A percentile compares a stretch with the other conserved stretches of the same genome.
Conservation (phyloP, 208 protist species). For the Vickermania ingenoplastis region DNA sequence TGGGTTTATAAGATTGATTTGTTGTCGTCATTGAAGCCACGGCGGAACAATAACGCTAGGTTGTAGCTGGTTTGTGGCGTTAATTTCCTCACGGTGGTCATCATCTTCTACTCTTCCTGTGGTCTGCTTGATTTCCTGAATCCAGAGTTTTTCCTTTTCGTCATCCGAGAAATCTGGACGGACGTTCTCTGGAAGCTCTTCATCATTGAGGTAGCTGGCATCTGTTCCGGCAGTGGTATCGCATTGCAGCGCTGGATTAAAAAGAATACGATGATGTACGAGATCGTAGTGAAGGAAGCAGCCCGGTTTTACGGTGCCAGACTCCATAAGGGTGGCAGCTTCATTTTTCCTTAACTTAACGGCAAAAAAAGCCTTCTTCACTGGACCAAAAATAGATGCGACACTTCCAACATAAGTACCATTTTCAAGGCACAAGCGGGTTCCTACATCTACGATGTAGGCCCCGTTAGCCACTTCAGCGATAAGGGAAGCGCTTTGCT, state of each 20-base stretch:
- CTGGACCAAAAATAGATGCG: conserved; percentile 51
- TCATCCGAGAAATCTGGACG: conserved; percentile 85
- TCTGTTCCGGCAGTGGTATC: conserved; percentile 59
- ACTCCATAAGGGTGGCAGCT: not conserved
- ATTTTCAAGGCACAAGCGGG: conserved; percentile 48
- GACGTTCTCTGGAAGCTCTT: conserved; percentile 71
- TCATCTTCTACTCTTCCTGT: too few relatives aligned
- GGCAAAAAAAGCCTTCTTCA: conserved; percentile 40
- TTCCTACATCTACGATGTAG: conserved; percentile 52
- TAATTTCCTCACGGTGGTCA: too few relatives aligned
- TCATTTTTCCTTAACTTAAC: conserved; percentile 5
- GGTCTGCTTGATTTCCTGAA: conserved; percentile 41
- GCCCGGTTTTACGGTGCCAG: conserved; percentile 10
- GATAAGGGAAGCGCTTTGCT: conserved; percentile 17
- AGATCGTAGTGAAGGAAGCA: conserved; percentile 49
- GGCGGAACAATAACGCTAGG: too few relatives aligned
- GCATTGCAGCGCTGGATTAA: conserved; percentile 38
- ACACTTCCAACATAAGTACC: conserved; percentile 44
- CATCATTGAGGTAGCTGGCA: conserved; percentile 84
- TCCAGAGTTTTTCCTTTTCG: conserved; percentile 78
- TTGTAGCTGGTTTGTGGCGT: too few relatives aligned
- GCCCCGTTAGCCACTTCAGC: conserved; percentile 31
- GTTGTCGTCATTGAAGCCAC: too few relatives aligned
- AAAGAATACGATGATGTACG: conserved; percentile 37
- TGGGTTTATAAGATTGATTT: too few relatives aligned